phyloP scores from a whole-genome alignment of 805 yeast species.

The Saccharomyces mikatae region DNA sequence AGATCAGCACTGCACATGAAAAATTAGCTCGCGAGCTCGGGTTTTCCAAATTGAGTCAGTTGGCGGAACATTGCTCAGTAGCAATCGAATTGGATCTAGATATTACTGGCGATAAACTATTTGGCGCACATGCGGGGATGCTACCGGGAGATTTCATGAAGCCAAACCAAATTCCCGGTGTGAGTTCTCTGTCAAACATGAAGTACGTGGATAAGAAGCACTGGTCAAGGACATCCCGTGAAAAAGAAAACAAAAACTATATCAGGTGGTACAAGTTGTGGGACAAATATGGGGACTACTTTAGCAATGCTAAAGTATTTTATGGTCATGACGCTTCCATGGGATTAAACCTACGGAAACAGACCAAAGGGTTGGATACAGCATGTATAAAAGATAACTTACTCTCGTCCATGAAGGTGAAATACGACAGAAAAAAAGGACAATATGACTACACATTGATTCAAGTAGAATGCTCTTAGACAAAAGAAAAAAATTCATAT shows the following conservation, averaged over 20 bases:
- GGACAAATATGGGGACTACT: conserved; percentile 31
- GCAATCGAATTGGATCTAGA: conserved; percentile 14
- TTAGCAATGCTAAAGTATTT: conserved; percentile 38
- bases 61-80: conserved; percentile 17
- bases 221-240: conserved; percentile 36
- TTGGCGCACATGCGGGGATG: conserved; percentile 81
- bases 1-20: conserved; percentile 14
- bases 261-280: conserved; percentile 54
- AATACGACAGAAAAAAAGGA: conserved; percentile 6
- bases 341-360: conserved; percentile 59
- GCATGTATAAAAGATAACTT: conserved; percentile 73
- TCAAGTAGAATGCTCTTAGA: conserved; percentile 9
- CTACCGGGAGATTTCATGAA: conserved; percentile 46
- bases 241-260: conserved; percentile 15
- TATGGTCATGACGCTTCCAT: conserved; percentile 87
- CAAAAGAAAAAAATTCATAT: neutral
- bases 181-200: conserved; percentile 59
- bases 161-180: conserved; percentile 41
- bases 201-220: conserved; percentile 60
- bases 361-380: conserved; percentile 72
- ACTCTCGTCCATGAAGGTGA: conserved; percentile 46
- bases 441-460: conserved; percentile 5
- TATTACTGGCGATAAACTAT: conserved; percentile 26
- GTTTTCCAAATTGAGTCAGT: conserved; percentile 6
- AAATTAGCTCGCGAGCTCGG: conserved; percentile 20